These are phyloP conservation scores for Cladophialophora immunda DNA, from an alignment of 2,329 filamentous ascomycete species.

Conservation along the genomic window DNA sequence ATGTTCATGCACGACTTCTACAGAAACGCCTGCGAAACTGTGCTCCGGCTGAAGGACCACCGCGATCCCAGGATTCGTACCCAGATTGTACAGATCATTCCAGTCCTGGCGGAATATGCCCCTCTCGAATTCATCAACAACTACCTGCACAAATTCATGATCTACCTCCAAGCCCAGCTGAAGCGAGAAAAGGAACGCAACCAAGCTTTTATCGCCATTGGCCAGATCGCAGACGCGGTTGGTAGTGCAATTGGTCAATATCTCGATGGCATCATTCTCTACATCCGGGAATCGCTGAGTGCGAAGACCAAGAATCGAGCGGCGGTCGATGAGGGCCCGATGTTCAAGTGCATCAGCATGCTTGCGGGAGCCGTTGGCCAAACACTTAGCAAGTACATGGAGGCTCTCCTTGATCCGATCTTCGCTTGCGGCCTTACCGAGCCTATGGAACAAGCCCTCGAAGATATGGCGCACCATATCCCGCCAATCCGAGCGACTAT, in stretches of 20 bases:
- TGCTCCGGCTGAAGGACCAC: slow-evolving; percentile 91
- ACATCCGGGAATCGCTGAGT: slow-evolving; percentile 78
- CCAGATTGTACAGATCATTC: slow-evolving; percentile 90
- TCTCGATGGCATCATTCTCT: slow-evolving; percentile 90
- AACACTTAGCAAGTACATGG: slow-evolving; percentile 97
- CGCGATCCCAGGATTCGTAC: slow-evolving; percentile 85
- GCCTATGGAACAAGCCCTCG: slow-evolving; percentile 91
- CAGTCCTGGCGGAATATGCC: slow-evolving; percentile 89
- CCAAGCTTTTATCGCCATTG: slow-evolving; percentile 93
- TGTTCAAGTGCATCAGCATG: slow-evolving; percentile 98
- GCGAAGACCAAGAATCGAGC: slow-evolving; percentile 59
- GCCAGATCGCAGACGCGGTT: slow-evolving; percentile 94
- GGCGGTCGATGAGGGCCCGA: slow-evolving; percentile 71
- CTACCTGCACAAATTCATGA: slow-evolving; percentile 96
- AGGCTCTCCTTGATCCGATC: slow-evolving; percentile 91
- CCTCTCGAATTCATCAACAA: slow-evolving; percentile 86
- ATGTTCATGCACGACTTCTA: slow-evolving; percentile 99
- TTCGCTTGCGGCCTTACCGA: slow-evolving; percentile 95
- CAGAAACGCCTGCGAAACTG: slow-evolving; percentile 88
- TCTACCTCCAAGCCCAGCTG: slow-evolving; percentile 90
- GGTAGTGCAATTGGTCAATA: slow-evolving; percentile 95
- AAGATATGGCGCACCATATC: slow-evolving; percentile 99
- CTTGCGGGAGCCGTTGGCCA: slow-evolving; percentile 94
- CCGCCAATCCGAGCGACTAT: slow-evolving; percentile 92
- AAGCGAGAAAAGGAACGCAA: slow-evolving; percentile 96